A percentile compares a stretch with the other conserved stretches of the same genome.
These are phyloP conservation scores for Sordaria brevicollis DNA, from an alignment of 495 filamentous ascomycete genomes.

Conservation along the genomic window DNA sequence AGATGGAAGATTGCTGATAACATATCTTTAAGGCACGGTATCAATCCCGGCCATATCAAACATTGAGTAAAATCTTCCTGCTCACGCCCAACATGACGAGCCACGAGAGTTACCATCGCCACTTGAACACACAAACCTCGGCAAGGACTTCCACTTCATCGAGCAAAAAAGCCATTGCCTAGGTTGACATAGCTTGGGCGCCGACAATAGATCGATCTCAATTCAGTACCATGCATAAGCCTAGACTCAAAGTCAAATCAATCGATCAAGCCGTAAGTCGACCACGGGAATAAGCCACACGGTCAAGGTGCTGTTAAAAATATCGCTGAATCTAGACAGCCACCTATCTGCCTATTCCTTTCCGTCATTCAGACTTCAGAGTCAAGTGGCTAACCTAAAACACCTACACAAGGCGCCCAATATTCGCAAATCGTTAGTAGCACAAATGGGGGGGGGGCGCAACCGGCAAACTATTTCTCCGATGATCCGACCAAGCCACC, in stretches of 20 bases:
- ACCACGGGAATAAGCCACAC: background rate
- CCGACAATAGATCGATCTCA: background rate
- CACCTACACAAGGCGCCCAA: background rate
- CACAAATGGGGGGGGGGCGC: background rate
- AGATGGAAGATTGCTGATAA: background rate
- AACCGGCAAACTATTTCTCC: background rate
- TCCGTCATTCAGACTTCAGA: too few relatives aligned
- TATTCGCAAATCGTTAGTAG: background rate
- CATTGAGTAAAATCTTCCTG: background rate
- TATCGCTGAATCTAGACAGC: background rate
- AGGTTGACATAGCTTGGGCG: background rate
- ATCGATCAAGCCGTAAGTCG: background rate
- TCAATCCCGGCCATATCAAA: background rate
- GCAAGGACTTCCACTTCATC: background rate
- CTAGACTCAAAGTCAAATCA: background rate
- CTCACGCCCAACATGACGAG: background rate
- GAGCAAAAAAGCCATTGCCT: background rate
- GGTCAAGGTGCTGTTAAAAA: too few relatives aligned
- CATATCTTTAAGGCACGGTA: background rate
- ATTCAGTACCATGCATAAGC: background rate
- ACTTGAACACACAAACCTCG: background rate
- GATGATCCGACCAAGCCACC: background rate
- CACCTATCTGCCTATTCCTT: background rate
- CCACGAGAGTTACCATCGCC: background rate
- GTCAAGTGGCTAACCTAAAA: background rate